Evolutionary conservation across 2,329 filamentous ascomycete species (phyloP).

Genomic region (Alternaria sp.): DNA sequence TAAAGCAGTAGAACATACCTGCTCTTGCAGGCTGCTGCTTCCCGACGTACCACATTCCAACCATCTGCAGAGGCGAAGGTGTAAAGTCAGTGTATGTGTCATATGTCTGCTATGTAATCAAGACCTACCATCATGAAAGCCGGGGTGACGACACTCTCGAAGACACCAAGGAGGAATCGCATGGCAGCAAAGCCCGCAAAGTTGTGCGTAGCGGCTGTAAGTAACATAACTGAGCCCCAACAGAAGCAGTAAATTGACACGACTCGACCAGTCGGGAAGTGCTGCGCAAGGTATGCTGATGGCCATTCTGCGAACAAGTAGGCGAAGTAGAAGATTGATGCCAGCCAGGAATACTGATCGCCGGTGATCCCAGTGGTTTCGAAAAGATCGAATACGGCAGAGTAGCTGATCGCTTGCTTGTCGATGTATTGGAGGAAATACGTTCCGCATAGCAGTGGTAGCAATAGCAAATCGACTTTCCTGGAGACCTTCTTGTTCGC

Average conservation of each 20-base stretch:
- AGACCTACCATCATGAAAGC: slow-evolving; percentile 30
- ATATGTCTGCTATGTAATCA: background rate
- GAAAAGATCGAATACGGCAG: slow-evolving; percentile 65
- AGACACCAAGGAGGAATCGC: slow-evolving; percentile 32
- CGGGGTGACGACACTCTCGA: slow-evolving; percentile 31
- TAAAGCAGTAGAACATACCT: slow-evolving; percentile 36
- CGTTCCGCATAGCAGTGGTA: slow-evolving; percentile 62
- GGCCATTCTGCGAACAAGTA: slow-evolving; percentile 34
- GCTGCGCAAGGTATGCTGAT: slow-evolving; percentile 38
- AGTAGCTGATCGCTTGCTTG: slow-evolving; percentile 64
- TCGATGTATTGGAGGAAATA: slow-evolving; percentile 65
- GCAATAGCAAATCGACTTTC: slow-evolving; percentile 60
- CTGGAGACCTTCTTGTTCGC: slow-evolving; percentile 47
- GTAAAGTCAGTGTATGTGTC: background rate
- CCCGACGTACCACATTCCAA: slow-evolving; percentile 18
- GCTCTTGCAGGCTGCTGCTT: slow-evolving; percentile 30
- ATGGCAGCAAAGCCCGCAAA: slow-evolving; percentile 31
- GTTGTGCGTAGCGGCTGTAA: slow-evolving; percentile 29
- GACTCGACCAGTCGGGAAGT: slow-evolving; percentile 44
- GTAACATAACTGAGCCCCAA: slow-evolving; percentile 30
- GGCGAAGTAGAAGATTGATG: slow-evolving; percentile 64
- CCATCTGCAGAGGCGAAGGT: background rate
- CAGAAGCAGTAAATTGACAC: slow-evolving; percentile 32
- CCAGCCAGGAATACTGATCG: slow-evolving; percentile 63
- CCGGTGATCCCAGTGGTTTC: slow-evolving; percentile 57